phyloP scores from a whole-genome alignment of 331 rosid species.

The Malus hybrid region DNA sequence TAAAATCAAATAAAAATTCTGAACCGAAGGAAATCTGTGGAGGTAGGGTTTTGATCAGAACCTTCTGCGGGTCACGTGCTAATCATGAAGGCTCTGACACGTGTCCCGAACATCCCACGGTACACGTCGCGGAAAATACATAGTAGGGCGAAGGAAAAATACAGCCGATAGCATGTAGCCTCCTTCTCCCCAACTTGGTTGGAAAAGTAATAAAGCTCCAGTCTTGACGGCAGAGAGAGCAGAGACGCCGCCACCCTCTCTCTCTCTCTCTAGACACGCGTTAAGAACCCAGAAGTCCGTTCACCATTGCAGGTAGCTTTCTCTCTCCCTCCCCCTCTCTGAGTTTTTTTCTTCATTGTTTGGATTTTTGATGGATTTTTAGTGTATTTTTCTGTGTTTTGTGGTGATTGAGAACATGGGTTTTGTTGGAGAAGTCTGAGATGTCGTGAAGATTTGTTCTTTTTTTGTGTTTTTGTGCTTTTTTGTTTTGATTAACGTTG shows the following conservation, averaged over 20 bases:
- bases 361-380: not conserved
- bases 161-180: constrained; percentile 10
- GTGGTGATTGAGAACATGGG: not conserved
- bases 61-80: constrained; percentile 5
- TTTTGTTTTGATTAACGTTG: not conserved
- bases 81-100: not conserved
- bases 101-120: constrained; percentile 9
- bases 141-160: not conserved
- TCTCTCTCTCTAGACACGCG: constrained; percentile 1
- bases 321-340: not conserved
- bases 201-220: constrained; percentile 17
- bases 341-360: too few relatives aligned
- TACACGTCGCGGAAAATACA: not conserved
- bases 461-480: not conserved
- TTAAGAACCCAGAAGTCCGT: not conserved
- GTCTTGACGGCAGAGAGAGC: constrained; percentile 35
- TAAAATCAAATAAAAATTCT: not conserved
- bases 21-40: too few relatives aligned
- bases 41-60: too few relatives aligned
- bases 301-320: constrained; percentile 35
- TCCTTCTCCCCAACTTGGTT: constrained; percentile 33
- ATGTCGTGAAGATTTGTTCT: not conserved
- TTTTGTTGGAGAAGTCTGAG: not conserved
- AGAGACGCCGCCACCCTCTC: constrained; percentile 23
- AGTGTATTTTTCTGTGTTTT: not conserved